Evolutionary conservation across 148 eudicot genomes (phyloP).

Genomic region (Simmondsia chinensis): DNA sequence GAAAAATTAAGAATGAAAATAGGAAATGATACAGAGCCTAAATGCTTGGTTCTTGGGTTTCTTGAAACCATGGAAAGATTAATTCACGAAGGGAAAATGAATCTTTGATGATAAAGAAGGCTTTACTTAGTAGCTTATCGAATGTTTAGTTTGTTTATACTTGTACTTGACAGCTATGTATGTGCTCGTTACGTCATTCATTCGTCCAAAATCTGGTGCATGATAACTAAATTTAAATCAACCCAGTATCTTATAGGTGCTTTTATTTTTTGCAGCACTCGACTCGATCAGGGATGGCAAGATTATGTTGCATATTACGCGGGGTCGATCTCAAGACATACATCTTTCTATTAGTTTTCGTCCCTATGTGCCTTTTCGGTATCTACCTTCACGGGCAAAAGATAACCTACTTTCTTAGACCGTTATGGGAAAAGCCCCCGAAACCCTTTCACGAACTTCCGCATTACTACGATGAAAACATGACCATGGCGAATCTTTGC

Average conservation of each 20-base stretch:
- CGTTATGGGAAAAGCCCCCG: slow-evolving; percentile 41
- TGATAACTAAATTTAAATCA: no score
- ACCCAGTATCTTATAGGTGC: background rate
- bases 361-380: slow-evolving; percentile 20
- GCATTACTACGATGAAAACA: slow-evolving; percentile 36
- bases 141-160: no score
- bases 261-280: slow-evolving; percentile 18
- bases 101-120: no score
- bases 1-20: no score
- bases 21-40: no score
- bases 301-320: slow-evolving; percentile 23
- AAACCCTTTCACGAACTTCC: slow-evolving; percentile 33
- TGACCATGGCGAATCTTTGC: slow-evolving; percentile 34
- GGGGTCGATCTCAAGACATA: slow-evolving; percentile 27
- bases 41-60: no score
- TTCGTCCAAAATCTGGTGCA: no score
- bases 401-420: slow-evolving; percentile 34
- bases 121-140: no score
- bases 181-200: no score
- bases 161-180: no score
- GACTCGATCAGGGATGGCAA: slow-evolving; percentile 22
- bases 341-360: slow-evolving; percentile 21
- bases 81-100: no score
- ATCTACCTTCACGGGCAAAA: slow-evolving; percentile 36
- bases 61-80: no score